Percentiles rank a stretch among this genome's conserved stretches.
Conservation (phyloP, 768 basidiomycete genomes). For the Auricularia sp. region DNA sequence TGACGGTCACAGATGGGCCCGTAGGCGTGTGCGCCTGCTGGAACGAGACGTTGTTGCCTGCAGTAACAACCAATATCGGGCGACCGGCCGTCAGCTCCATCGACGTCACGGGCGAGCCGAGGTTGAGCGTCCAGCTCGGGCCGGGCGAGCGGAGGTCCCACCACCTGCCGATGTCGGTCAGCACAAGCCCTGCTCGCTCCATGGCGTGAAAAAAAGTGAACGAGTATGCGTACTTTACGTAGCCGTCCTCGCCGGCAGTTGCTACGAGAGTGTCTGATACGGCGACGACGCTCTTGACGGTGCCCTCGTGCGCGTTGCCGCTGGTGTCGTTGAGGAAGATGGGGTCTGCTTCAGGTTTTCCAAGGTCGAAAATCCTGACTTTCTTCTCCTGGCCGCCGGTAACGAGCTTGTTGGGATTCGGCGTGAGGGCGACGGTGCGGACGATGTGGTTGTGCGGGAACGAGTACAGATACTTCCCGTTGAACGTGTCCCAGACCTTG, state of each 20-base stretch:
- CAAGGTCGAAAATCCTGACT: constrained; percentile 87
- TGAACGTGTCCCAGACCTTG: constrained; percentile 94
- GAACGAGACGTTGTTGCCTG: constrained; percentile 87
- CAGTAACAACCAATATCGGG: constrained; percentile 78
- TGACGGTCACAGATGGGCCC: constrained; percentile 1
- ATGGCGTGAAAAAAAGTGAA: neutral
- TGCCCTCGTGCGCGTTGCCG: constrained; percentile 71
- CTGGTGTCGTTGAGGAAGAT: constrained; percentile 62
- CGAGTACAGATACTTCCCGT: constrained; percentile 82
- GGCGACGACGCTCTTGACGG: constrained; percentile 89
- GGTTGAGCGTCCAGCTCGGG: constrained; percentile 58
- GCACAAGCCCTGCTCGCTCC: neutral
- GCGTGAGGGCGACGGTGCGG: constrained; percentile 83
- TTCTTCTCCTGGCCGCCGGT: constrained; percentile 98
- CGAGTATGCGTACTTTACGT: constrained; percentile 57
- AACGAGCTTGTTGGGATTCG: constrained; percentile 56
- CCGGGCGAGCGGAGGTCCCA: constrained; percentile 86
- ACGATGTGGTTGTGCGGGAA: constrained; percentile 99
- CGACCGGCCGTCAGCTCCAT: constrained; percentile 87
- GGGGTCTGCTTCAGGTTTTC: constrained; percentile 77
- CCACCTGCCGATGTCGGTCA: constrained; percentile 49
- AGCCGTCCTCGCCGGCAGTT: constrained; percentile 85
- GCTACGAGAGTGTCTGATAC: constrained; percentile 81
- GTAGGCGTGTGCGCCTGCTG: constrained; percentile 69
- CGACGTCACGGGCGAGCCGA: constrained; percentile 76